phyloP scores from a whole-genome alignment of 306 rosid species.

The Fragaria ananassa region DNA sequence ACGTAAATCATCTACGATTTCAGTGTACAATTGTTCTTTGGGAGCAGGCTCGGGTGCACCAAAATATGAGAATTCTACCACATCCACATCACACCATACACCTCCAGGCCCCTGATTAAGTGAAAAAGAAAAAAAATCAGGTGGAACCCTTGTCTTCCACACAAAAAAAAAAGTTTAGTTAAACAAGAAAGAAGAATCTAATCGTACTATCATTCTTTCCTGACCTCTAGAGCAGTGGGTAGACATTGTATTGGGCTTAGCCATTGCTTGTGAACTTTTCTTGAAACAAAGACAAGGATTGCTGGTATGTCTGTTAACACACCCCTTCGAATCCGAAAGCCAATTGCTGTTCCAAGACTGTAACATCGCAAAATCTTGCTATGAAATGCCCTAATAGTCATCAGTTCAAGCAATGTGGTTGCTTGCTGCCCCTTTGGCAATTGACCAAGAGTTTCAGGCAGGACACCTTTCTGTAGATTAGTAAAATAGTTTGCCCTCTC shows the following conservation, averaged over 20 bases:
- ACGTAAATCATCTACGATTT: constrained; percentile 89
- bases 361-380: constrained; percentile 98
- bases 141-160: not conserved
- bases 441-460: constrained; percentile 79
- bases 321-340: constrained; percentile 86
- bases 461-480: constrained; percentile 89
- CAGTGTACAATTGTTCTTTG: constrained; percentile 87
- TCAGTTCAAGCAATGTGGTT: constrained; percentile 87
- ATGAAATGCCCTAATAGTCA: constrained; percentile 98
- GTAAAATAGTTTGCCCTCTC: constrained; percentile 92
- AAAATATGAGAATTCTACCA: constrained; percentile 92
- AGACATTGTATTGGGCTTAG: constrained; percentile 94
- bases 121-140: not conserved
- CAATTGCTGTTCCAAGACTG: constrained; percentile 97
- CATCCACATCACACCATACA: constrained; percentile 99
- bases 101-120: constrained; percentile 95
- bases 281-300: constrained; percentile 92
- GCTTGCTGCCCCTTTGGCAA: constrained; percentile 97
- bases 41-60: constrained; percentile 99
- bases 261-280: constrained; percentile 99
- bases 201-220: constrained; percentile 15
- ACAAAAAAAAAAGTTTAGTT: not conserved
- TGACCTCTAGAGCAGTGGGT: constrained; percentile 93
- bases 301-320: constrained; percentile 93
- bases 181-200: constrained; percentile 16